Evolutionary conservation across 2,329 filamentous ascomycete genomes (phyloP), one percentile per base, ranked within the genome.

Genomic region (Ascochyta fabae): DNA sequence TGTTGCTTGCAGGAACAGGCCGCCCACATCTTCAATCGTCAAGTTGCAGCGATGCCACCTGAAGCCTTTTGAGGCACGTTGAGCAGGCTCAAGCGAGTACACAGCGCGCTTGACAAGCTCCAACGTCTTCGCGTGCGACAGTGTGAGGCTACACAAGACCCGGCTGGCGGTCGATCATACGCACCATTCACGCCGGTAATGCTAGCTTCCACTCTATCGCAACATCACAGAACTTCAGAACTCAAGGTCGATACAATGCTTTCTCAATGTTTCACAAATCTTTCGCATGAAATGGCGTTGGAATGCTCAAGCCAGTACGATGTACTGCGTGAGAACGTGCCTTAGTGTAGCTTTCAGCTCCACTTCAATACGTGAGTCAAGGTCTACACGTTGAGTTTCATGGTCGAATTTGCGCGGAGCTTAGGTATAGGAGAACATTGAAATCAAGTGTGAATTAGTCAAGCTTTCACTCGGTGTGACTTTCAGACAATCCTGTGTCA

Each of bases 181-280:
- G 22, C 26, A 49, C 41, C 52, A 40, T 41, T 45, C 29, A 45
- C 34, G 41, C 46, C 52, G 34, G 27, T 40, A 45, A 16, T 33
- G 36, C 35, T 55, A 50, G 53, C 53, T 48, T 39, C 27, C 53
- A 51, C 53, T 56, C 27, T 51, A 44, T 50, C 43, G 22, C 43
- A 34, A 51, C 43, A 31, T 56, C 47, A 47, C 19, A 24, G 24
- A 46, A 19, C 10, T 6, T 44, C 35, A 22, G 15, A 12, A 31
- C 9, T 4, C 8, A 15, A 15, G 12, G 29, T 31, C 12, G 29
- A 10, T 31, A 31, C n/a, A 9, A 16, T 8, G 16, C 15, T 16
- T 35, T 35, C 33, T 31, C 4, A 1, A 31, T 31, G 29, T 26
- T 26, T 8, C 8, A 8, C 8, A 13, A 15, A 12, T 19, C 29